Evolutionary conservation across 495 filamentous ascomycete genomes (phyloP).

Genomic region (Podospora pseudocomata): DNA sequence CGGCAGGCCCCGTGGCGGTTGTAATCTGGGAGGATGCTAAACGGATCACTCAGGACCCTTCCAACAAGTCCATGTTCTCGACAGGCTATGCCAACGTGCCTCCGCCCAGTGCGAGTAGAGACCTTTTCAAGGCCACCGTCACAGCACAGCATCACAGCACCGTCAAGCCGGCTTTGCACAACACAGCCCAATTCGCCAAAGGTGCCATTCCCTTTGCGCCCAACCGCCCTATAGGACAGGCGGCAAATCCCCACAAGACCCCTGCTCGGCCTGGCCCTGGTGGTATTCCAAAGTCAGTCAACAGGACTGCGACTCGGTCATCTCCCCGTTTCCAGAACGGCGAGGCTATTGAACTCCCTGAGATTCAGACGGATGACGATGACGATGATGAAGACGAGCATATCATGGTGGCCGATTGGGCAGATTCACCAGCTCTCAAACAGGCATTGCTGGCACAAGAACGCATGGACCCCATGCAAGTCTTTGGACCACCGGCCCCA

Average conservation of each 20-base stretch:
- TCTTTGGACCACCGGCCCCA: conserved; percentile 84
- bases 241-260: conserved; percentile 52
- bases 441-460: conserved; percentile 70
- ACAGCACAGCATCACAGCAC: conserved; percentile 53
- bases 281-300: conserved; percentile 35
- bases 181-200: conserved; percentile 78
- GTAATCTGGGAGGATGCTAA: conserved; percentile 24
- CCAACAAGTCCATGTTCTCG: conserved; percentile 60
- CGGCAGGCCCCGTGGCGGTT: neutral
- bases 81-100: conserved; percentile 60
- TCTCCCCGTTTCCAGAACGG: conserved; percentile 76
- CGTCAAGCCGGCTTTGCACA: conserved; percentile 60
- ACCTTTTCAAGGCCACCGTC: conserved; percentile 48
- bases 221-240: conserved; percentile 47
- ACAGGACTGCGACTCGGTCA: conserved; percentile 57
- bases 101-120: conserved; percentile 36
- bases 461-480: conserved; percentile 72
- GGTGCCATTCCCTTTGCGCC: conserved; percentile 87
- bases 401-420: conserved; percentile 72
- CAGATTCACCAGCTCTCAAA: conserved; percentile 73
- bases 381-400: conserved; percentile 62
- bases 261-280: conserved; percentile 48
- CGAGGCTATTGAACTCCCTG: conserved; percentile 79
- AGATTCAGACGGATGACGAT: conserved; percentile 84
- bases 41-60: conserved; percentile 46